Evolutionary conservation across 139 green algal species (phyloP).

Genomic region (Desmodesmus armatus): DNA sequence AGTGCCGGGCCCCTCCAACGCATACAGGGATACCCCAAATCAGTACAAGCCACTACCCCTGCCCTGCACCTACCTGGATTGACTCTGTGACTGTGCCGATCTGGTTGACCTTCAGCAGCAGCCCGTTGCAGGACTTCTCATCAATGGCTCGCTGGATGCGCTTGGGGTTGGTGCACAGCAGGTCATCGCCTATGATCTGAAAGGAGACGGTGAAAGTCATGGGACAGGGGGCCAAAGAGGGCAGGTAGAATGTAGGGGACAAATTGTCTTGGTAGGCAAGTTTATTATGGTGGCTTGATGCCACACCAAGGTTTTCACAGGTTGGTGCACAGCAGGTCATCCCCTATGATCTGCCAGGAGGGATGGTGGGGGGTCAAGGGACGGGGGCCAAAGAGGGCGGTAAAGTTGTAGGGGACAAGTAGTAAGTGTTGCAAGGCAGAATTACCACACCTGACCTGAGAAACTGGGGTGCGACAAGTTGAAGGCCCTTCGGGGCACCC

Average conservation of each 20-base stretch:
- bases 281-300: background rate
- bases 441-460: no score
- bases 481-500: no score
- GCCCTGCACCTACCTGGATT: constrained; percentile 16
- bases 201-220: background rate
- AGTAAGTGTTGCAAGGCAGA: no score
- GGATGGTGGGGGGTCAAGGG: no score
- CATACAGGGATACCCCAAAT: no score
- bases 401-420: background rate
- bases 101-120: constrained; percentile 99
- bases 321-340: constrained; percentile 99
- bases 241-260: no score
- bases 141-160: constrained; percentile 94
- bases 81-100: constrained; percentile 95
- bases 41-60: no score
- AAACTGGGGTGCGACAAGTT: no score
- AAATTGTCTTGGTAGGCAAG: background rate
- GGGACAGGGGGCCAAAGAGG: no score
- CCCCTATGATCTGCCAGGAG: constrained; percentile 89
- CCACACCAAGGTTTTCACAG: no score
- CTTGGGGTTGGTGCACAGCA: constrained; percentile 96
- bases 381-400: no score
- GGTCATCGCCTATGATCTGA: constrained; percentile 97
- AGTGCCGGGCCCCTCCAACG: no score
- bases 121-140: constrained; percentile 92